Conservation (phyloP, 106 monocot species). For the Chionographis japonica region DNA sequence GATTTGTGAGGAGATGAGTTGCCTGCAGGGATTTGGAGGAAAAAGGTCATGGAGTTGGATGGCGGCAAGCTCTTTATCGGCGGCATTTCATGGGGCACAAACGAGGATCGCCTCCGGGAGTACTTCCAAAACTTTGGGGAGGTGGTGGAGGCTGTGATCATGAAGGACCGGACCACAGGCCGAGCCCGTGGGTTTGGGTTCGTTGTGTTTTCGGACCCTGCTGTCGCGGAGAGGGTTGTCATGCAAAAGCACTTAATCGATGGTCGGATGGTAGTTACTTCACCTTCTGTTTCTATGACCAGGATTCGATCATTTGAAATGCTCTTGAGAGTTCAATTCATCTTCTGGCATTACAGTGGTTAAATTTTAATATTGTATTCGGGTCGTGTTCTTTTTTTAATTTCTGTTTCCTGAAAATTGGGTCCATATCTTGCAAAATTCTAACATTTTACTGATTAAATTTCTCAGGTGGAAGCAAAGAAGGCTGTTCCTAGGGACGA, state of each 20-base stretch:
- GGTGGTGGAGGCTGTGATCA: conserved; percentile 44
- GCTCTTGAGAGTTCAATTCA: neutral
- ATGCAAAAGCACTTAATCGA: conserved; percentile 56
- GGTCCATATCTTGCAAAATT: neutral
- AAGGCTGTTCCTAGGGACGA: conserved; percentile 39
- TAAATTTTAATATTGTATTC: neutral
- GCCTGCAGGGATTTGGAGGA: neutral
- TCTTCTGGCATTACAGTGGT: neutral
- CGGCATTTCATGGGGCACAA: conserved; percentile 43
- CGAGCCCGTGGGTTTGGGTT: conserved; percentile 35
- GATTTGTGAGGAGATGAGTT: neutral
- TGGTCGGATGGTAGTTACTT: conserved; percentile 36
- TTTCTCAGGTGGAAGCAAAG: conserved; percentile 32
- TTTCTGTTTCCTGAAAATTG: too few relatives aligned
- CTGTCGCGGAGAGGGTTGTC: conserved; percentile 25
- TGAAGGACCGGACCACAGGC: conserved; percentile 33
- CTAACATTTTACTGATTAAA: neutral
- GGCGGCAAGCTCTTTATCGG: conserved; percentile 34
- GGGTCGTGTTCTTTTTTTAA: too few relatives aligned
- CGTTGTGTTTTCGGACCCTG: conserved; percentile 30
- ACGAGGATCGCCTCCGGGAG: conserved; percentile 30
- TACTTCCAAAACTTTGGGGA: conserved; percentile 29
- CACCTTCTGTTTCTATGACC: neutral
- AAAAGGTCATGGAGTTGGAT: conserved; percentile 21
- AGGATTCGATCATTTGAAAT: too few relatives aligned